phyloP scores from a whole-genome alignment of 169 alveolate genomes.

The Plasmodium berghei region DNA sequence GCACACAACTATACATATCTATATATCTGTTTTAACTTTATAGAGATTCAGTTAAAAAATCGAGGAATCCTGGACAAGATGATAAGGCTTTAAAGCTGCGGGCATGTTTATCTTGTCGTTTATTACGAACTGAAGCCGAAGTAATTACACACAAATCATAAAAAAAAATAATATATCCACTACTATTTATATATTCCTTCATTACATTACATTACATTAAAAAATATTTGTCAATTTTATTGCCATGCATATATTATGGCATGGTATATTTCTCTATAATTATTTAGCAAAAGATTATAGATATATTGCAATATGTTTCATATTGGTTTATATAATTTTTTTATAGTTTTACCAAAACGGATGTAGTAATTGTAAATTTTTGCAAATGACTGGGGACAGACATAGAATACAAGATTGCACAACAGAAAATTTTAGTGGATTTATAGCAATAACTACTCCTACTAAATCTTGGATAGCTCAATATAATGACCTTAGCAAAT shows the following conservation, averaged over 20 bases:
- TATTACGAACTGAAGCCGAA: slow-evolving; percentile 88
- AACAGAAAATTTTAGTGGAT: slow-evolving; percentile 87
- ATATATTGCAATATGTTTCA: too few relatives aligned
- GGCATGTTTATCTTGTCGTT: slow-evolving; percentile 89
- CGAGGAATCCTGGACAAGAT: slow-evolving; percentile 16
- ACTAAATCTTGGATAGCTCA: slow-evolving; percentile 92
- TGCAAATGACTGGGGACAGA: slow-evolving; percentile 91
- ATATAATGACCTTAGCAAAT: slow-evolving; percentile 86
- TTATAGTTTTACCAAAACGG: slow-evolving; percentile 90
- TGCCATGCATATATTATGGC: too few relatives aligned
- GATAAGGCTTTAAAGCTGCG: slow-evolving; percentile 82
- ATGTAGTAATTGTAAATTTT: slow-evolving; percentile 90
- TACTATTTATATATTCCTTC: too few relatives aligned
- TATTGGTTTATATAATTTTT: neutral
- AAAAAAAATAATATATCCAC: too few relatives aligned
- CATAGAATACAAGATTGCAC: slow-evolving; percentile 90
- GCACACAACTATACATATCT: neutral
- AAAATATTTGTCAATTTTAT: too few relatives aligned
- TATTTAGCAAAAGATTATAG: too few relatives aligned
- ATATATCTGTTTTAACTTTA: neutral
- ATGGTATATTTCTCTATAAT: too few relatives aligned
- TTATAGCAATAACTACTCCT: slow-evolving; percentile 89
- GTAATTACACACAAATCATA: slow-evolving; percentile 26
- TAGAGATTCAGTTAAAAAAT: slow-evolving; percentile 37
- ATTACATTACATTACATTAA: too few relatives aligned